phyloP scores from a whole-genome alignment of 805 yeast genomes.

The Cyberlindnera suaveolens region DNA sequence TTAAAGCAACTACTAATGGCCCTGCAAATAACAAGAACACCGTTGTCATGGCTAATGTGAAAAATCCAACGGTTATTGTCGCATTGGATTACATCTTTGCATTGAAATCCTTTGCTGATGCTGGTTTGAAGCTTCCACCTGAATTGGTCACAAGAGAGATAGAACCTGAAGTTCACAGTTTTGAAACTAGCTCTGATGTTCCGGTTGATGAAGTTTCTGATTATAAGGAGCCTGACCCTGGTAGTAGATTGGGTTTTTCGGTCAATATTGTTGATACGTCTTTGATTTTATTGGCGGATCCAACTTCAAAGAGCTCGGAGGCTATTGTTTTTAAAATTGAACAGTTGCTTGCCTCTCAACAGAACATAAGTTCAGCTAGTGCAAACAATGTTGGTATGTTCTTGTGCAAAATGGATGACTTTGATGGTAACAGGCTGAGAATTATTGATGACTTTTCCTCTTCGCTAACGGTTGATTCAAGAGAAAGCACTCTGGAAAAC shows the following conservation, averaged over 20 bases:
- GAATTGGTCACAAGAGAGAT: slow-evolving; percentile 1
- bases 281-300: slow-evolving; percentile 73
- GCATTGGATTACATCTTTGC: slow-evolving; percentile 86
- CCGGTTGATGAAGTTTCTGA: slow-evolving; percentile 6
- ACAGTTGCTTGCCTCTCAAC: slow-evolving; percentile 66
- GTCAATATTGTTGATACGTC: slow-evolving; percentile 74
- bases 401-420: slow-evolving; percentile 64
- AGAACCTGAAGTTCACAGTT: neutral
- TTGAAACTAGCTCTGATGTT: neutral
- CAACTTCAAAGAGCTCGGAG: slow-evolving; percentile 61
- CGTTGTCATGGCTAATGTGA: slow-evolving; percentile 56
- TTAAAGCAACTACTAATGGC: slow-evolving; percentile 41
- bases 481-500: slow-evolving; percentile 55
- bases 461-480: slow-evolving; percentile 63
- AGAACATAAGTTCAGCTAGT: slow-evolving; percentile 57
- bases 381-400: slow-evolving; percentile 84
- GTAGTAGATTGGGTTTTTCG: slow-evolving; percentile 39
- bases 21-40: slow-evolving; percentile 34
- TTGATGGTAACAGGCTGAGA: slow-evolving; percentile 57
- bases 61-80: slow-evolving; percentile 72
- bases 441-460: slow-evolving; percentile 86
- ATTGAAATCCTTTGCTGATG: slow-evolving; percentile 54
- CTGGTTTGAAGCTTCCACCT: slow-evolving; percentile 31
- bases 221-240: neutral
- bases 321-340: slow-evolving; percentile 88